Base-by-base conservation (phyloP, 2,329 filamentous ascomycete species). In the Trichoderma asperellum region DNA sequence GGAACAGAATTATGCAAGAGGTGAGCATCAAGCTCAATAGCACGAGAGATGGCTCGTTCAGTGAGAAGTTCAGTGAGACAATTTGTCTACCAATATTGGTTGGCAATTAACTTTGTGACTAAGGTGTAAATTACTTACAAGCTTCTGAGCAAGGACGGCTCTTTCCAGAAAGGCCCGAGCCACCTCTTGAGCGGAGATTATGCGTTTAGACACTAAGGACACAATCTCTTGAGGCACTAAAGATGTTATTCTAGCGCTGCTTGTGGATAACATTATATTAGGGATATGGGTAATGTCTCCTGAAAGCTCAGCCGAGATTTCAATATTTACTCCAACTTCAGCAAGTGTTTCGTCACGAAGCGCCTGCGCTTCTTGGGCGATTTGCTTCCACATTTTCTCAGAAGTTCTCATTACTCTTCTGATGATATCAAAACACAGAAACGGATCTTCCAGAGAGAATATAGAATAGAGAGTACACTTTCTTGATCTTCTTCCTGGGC, bases 281-380 rank as follows among this genome's bases (percentile, higher is more conserved):
- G 60, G 60, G 32, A 53, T 53, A 35, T 27, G 34, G 29, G 43
- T 63, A 7, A 27, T 29, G 14, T 53, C 37, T 7, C 27, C 4
- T 27, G 60, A 21, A 27, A 63, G 43, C 5, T 24, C 29, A 10
- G 16, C 29, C 27, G 40, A 43, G 2, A 52, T 21, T 53, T 5
- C 8, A 24, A 53, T 11, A 18, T 21, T 35, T 14, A 24, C 14
- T 37, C 60, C 32, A 52, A 63, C 43, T 34, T 63, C 21, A 0
- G 14, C 32, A 10, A 63, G 47, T 16, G 16, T 63, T 52, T 63
- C 18, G 32, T 63, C 47, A n/a, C 60, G 58, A 27, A 63, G 43
- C 14, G n/a, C 29, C 14, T 63, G 60, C 16, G 47, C 47, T 27
- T 63, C 32, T 8, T 27, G 4, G 16, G 60, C 32, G 18, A 52